A percentile compares a stretch with the other conserved stretches of the same genome.
phyloP scores from a whole-genome alignment of 495 filamentous ascomycete species.

The Penicillium paxilli region DNA sequence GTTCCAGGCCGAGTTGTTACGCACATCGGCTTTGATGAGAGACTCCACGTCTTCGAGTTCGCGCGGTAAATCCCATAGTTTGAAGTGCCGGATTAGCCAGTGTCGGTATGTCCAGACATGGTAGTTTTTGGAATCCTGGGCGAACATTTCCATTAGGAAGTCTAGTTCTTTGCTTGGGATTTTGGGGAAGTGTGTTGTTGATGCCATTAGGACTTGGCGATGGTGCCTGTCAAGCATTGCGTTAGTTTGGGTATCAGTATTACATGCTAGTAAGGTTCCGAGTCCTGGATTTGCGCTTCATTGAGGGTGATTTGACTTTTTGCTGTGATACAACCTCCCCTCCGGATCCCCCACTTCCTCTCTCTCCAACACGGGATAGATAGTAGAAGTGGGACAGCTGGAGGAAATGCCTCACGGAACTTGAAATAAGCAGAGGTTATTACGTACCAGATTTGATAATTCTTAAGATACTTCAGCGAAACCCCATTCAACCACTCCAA shows the following conservation, averaged over 20 bases:
- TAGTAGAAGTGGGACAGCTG: no score
- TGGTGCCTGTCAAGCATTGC: conserved; percentile 74
- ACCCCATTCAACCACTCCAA: conserved; percentile 82
- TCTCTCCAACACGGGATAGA: no score
- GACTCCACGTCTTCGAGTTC: conserved; percentile 71
- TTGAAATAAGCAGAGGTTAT: no score
- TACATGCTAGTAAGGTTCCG: no score
- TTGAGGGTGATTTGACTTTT: no score
- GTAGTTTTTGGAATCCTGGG: conserved; percentile 91
- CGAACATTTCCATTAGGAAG: conserved; percentile 82
- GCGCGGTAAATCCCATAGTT: conserved; percentile 60
- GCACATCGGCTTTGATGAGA: conserved; percentile 73
- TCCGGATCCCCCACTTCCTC: no score
- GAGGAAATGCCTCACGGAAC: no score
- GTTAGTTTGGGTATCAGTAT: background rate
- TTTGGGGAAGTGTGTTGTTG: conserved; percentile 55
- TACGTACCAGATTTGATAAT: conserved; percentile 89
- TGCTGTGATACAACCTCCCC: no score
- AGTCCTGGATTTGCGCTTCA: no score
- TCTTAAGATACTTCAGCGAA: conserved; percentile 83
- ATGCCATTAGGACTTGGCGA: conserved; percentile 74
- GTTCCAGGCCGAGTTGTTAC: conserved; percentile 97
- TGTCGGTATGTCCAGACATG: conserved; percentile 97
- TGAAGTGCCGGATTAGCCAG: conserved; percentile 84
- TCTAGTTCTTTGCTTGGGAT: conserved; percentile 60